Base-by-base conservation (phyloP, 306 rosid genomes). In the Rosa multiflora region DNA sequence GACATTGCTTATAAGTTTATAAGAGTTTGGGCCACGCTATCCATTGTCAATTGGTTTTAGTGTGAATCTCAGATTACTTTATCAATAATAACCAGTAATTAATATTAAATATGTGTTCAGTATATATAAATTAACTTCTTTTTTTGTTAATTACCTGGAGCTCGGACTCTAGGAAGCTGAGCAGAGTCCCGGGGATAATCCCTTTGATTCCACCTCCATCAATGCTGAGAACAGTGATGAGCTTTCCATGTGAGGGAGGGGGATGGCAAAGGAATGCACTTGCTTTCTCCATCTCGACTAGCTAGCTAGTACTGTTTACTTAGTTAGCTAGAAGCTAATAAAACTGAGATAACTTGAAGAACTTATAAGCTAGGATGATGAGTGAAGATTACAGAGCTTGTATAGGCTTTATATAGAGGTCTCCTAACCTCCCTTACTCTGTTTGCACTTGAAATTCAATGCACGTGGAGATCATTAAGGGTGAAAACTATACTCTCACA, bases 121-220 rank as follows among this genome's bases (percentile, higher is more conserved):
- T 55, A 55, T 18, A 20, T 23, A 23, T 29, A 29, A 29, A 29
- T 29, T 29, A 29, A 29, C 32, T 0, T 26, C 1, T 29, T 29
- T 29, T 29, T 29, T 37, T 14, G 11, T 15, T 10, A 9, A 37
- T 56, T 71, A 78, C 83, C 79, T 67, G 83, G 59, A 80, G 71
- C 46, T 80, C 39, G 13, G 75, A 55, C 71, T 80, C 83, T 3
- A 80, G 75, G 56, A 74, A 80, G 70, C 58, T 68, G 39, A 80
- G 48, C 5, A 74, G 39, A 4, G 79, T 80, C 46, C 64, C 83
- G 5, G 83, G 83, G 47, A 80, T 75, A 1, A 80, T 68, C 49
- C 83, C 83, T 55, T 74, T 74, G 52, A 80, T 55, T 32, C 83
- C 83, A 67, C 83, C 83, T 18, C 83, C 79, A 15, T 80, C 83